Percentiles rank a stretch among this genome's conserved stretches.
Conservation (phyloP, 177 flowering plant genomes). For the Telopea speciosissima region DNA sequence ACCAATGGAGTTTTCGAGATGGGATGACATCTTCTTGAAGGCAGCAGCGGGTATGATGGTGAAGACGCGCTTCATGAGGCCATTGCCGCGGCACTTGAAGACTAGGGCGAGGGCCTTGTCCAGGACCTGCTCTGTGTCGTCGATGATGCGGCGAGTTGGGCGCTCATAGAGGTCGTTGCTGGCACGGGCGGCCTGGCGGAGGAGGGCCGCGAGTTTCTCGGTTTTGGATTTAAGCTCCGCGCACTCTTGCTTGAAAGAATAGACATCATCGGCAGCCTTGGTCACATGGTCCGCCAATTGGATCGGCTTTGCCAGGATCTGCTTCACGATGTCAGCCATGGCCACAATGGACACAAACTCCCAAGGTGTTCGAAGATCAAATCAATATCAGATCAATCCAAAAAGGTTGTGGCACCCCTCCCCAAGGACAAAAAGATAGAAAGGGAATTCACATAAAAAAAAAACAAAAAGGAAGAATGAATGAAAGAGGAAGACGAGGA, state of each 20-base stretch:
- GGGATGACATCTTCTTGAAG: constrained; percentile 48
- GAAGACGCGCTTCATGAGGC: constrained; percentile 58
- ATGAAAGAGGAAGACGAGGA: not conserved
- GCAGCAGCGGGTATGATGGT: constrained; percentile 72
- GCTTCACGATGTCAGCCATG: constrained; percentile 68
- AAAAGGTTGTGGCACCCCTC: not conserved
- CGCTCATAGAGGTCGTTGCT: constrained; percentile 71
- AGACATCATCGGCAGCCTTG: constrained; percentile 50
- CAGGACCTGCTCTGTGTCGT: constrained; percentile 71
- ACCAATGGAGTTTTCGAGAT: constrained; percentile 74
- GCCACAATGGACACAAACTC: not conserved
- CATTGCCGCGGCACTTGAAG: constrained; percentile 49
- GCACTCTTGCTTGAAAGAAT: constrained; percentile 52
- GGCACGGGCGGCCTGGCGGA: constrained; percentile 75
- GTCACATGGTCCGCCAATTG: constrained; percentile 66
- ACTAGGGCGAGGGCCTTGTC: constrained; percentile 59
- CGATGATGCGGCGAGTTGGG: constrained; percentile 74
- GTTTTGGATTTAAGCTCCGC: constrained; percentile 58
- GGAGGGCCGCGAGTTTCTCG: constrained; percentile 54
- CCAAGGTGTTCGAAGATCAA: not conserved
- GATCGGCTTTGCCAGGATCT: constrained; percentile 59
- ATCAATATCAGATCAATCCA: not conserved
- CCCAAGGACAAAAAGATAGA: not conserved
- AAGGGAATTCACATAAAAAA: not conserved
- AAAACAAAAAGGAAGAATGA: not conserved